Conservation (phyloP, 495 filamentous ascomycete genomes). For the Sordaria brevicollis region DNA sequence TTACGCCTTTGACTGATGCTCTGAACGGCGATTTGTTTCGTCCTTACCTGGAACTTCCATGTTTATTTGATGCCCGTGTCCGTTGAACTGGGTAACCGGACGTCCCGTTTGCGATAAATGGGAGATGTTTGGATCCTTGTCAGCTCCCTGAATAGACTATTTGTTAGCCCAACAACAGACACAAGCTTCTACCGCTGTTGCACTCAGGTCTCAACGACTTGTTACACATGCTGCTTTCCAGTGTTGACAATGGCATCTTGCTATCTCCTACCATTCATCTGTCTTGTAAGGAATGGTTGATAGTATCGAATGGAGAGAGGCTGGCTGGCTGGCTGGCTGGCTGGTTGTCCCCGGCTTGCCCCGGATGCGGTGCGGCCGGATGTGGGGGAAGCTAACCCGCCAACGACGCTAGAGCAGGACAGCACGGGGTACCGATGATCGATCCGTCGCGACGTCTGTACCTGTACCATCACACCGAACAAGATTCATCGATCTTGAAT, state of each 20-base stretch:
- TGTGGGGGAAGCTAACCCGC: not conserved
- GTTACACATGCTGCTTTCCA: not conserved
- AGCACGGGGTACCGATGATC: not conserved
- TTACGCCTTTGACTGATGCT: not conserved
- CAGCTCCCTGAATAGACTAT: not conserved
- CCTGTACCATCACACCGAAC: not conserved
- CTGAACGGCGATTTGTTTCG: not conserved
- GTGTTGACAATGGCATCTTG: not conserved
- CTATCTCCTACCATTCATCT: not conserved
- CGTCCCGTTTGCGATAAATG: not conserved
- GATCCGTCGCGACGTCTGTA: not conserved
- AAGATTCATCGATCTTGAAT: not conserved
- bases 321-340: too few relatives aligned
- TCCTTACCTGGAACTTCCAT: not conserved
- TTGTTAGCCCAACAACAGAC: not conserved
- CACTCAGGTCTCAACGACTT: not conserved
- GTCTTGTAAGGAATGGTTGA: not conserved
- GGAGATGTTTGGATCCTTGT: not conserved
- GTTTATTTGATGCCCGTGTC: not conserved
- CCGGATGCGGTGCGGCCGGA: not conserved
- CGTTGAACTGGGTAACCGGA: not conserved
- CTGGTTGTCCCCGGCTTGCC: not conserved
- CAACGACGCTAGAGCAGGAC: not conserved
- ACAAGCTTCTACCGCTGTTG: not conserved
- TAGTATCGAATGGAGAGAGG: not conserved